Evolutionary conservation across 2,329 filamentous ascomycete genomes (phyloP).

Genomic region (Pseudogymnoascus verrucosus): DNA sequence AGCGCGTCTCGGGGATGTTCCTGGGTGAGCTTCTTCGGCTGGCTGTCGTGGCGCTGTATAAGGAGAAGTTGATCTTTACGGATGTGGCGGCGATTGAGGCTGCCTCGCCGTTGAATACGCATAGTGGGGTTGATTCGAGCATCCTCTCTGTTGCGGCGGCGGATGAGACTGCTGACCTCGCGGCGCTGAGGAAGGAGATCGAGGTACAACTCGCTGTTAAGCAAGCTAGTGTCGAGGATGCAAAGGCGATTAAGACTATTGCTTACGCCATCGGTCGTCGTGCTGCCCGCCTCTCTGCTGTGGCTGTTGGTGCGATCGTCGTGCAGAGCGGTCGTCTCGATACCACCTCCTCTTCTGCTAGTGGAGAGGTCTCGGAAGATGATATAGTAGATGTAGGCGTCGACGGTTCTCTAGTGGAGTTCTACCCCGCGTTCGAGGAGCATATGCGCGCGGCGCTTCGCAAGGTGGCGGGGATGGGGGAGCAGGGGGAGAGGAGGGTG

Average conservation of each 20-base stretch:
- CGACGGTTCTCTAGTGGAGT: constrained; percentile 88
- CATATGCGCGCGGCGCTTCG: constrained; percentile 78
- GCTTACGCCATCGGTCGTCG: constrained; percentile 79
- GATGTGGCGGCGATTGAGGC: constrained; percentile 64
- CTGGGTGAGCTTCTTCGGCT: constrained; percentile 86
- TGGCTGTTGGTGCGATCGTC: constrained; percentile 78
- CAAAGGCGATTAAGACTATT: constrained; percentile 76
- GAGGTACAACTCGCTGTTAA: constrained; percentile 69
- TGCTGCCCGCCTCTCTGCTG: constrained; percentile 77
- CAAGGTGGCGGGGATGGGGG: constrained; percentile 64
- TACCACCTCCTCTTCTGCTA: constrained; percentile 3
- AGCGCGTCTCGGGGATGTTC: constrained; percentile 97
- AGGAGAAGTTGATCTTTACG: constrained; percentile 63
- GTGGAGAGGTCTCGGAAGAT: constrained; percentile 32
- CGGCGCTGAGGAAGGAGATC: constrained; percentile 69
- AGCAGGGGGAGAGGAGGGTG: constrained; percentile 49
- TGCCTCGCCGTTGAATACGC: constrained; percentile 60
- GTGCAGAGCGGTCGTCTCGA: constrained; percentile 69
- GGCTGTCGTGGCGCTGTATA: constrained; percentile 63
- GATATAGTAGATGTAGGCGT: constrained; percentile 83
- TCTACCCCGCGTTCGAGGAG: constrained; percentile 86
- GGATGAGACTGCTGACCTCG: constrained; percentile 65
- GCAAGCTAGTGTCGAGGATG: constrained; percentile 74
- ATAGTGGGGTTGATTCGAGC: constrained; percentile 86
- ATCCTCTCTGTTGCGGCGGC: constrained; percentile 82